Evolutionary conservation across 345 rosid genomes (phyloP), one percentile per base, ranked within the genome.

Genomic region (Bruguiera parviflora): DNA sequence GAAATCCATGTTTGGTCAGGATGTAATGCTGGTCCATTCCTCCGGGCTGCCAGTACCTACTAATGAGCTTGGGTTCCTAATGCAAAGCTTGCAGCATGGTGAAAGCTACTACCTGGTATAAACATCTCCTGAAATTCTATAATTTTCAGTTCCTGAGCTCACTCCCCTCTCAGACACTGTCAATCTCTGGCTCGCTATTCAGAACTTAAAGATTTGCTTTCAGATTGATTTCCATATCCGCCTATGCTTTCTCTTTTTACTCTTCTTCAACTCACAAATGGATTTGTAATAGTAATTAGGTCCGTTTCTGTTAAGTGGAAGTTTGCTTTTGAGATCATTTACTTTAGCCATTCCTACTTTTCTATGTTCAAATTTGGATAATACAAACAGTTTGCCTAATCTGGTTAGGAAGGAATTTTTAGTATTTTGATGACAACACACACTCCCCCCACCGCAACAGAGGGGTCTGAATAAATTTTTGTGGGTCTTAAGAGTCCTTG

Each of bases 41-140:
- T 86, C 97, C 22, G 99, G 99, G 8, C 69, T 89, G 53, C 88
- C 87, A 13, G 61, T 95, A 28, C 98, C 98, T 28, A 68, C 71
- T 6, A 87, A 92, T 79, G 96, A 88, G 67, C 90, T 76, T 77
- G 98, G 99, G 35, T 82, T 81, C 57, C 66, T 83, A 75, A 79
- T 90, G 81, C 96, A 89, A 58, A 80, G 75, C 80, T 87, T 95
- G 84, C 91, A 87, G 61, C 94, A 86, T 66, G 98, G 99, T 43
- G 96, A 95, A 80, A 84, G 93, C 84, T 95, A 95, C 80, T 95
- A 89, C 80, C 92, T 95, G 92, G 99, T 95, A 88, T 43, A 43
- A 85, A 64, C 39, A 53, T 55, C 32, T 56, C 7, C 32, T 32
- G 24, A 68, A 27, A n/a, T 20, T 51, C 16, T 27, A 56, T 21